Evolutionary conservation across 2,329 filamentous ascomycete genomes (phyloP), one percentile per base, ranked within the genome.

Genomic region (Chrysoporthe cubensis): DNA sequence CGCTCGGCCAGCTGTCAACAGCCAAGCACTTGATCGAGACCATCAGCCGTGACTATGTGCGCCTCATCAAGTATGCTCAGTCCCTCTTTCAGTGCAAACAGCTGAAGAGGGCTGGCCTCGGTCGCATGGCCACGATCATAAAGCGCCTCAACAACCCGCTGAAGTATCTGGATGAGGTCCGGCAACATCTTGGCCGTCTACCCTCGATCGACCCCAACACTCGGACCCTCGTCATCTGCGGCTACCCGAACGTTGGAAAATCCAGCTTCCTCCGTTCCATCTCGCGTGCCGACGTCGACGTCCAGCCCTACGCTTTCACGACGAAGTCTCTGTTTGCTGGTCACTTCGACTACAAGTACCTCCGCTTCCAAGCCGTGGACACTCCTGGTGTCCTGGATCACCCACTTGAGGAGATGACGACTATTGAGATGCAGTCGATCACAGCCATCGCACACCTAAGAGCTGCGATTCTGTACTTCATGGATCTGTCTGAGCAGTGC

Each of bases 181-280:
- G 96, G 73, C 95, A 98, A 84, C 96, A 99, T 84, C 85, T 99
- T 77, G 96, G 95, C 70, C 94, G 96, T 91, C 89, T 99, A 72
- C 96, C 96, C 4, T 90, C 94, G n/a, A 99, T 99, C 79, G 96
- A 99, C 79, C 96, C 96, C 67, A 99, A 97, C 78, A 99, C 96
- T 50, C 87, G 96, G 74, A 99, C 96, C 1, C 88, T 99, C 57
- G 86, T 99, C 72, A 97, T 99, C 74, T 97, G 95, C 80, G 96
- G 96, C 65, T 98, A 98, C 79, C 96, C 96, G 74, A 99, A 99
- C 76, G 94, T 97, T 71, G 94, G 96, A 80, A 99, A 99, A 84
- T 97, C 93, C 66, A 97, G 93, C 73, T 99, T 99, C 84, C 82
- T 99, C 77, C 91, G 91, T 81, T 96, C 91, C 77, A 91, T 98